Base-by-base conservation (phyloP, 495 filamentous ascomycete species). In the Lepraria neglecta region DNA sequence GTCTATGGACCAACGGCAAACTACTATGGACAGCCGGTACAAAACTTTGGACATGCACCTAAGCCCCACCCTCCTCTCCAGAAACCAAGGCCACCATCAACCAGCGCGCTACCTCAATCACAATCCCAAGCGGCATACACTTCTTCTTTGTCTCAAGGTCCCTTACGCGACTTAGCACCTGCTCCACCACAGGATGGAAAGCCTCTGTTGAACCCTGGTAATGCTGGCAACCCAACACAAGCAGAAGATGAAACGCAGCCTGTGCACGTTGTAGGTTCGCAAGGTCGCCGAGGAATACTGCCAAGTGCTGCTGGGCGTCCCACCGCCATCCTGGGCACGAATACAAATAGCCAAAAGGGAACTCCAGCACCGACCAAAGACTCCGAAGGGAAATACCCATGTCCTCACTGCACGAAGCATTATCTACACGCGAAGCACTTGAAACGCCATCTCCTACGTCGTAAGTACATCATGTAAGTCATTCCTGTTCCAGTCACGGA, bases 361-460 rank as follows among this genome's bases (percentile, higher is more conserved):
- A 84, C 87, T 33, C 81, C 86, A 44, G 91, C 92, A 42, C 91
- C 92, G 14, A 83, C 86, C 66, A 97, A 97, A 77, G 91, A 96
- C 73, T 87, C 89, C 12, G 91, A 97, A 70, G 92, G 92, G 61
- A 97, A 97, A 79, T 98, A 91, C 71, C 92, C 92, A 45, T 98
- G 94, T 76, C 89, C 89, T 65, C 89, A 97, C 74, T 98, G 94
- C 74, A 94, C 87, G 69, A 98, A 97, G 78, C 96, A 90, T 9
- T 98, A 98, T 73, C 83, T 97, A 55, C 94, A 98, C 74, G 87
- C 91, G 38, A 98, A 98, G 78, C 94, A 98, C 74, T 76, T 98
- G 61, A 98, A 98, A 80, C 84, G 94, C 64, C 94, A 98, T 80
- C 79, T 97, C 21, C 79, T 97, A 57, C 79, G 94, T 78, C 94